These are phyloP conservation scores for Mycena galopus DNA, from an alignment of 768 basidiomycete species.

Conservation along the genomic window DNA sequence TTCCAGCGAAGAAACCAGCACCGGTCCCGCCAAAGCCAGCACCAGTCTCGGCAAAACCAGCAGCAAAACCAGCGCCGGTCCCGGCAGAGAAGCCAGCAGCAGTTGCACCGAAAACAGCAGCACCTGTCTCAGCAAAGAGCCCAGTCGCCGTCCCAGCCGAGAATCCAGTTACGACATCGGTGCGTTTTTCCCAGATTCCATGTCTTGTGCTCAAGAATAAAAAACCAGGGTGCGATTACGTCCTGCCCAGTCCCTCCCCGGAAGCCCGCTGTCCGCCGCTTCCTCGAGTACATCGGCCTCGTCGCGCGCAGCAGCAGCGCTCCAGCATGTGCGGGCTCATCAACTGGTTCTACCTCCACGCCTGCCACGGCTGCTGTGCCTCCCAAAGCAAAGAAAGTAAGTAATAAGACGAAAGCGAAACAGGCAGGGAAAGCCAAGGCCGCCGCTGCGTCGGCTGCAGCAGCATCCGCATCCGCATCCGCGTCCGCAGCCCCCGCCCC, in stretches of 20 bases:
- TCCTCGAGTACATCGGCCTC: slow-evolving; percentile 29
- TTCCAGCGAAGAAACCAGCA: no score
- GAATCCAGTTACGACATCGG: not conserved
- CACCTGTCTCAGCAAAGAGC: not conserved
- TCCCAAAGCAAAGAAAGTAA: slow-evolving; percentile 17
- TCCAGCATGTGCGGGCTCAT: slow-evolving; percentile 1
- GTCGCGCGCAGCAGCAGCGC: not conserved
- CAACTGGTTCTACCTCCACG: not conserved
- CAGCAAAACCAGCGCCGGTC: no score
- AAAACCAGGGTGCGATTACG: not conserved
- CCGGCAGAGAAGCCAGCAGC: no score
- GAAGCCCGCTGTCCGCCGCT: slow-evolving; percentile 22
- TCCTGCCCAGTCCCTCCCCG: slow-evolving; percentile 1
- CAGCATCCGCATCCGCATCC: no score
- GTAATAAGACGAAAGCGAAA: no score
- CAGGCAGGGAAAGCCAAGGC: no score
- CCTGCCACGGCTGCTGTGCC: not conserved
- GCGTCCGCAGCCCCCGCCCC: no score
- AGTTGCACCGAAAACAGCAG: no score
- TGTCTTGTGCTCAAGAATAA: not conserved
- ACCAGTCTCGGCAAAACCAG: no score
- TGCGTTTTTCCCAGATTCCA: not conserved
- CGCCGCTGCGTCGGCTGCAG: no score
- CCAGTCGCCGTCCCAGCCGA: not conserved
- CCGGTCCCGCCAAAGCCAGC: no score